Base-by-base conservation (phyloP, 192 early-diverging fungal species). In the Physocladia obscura region DNA sequence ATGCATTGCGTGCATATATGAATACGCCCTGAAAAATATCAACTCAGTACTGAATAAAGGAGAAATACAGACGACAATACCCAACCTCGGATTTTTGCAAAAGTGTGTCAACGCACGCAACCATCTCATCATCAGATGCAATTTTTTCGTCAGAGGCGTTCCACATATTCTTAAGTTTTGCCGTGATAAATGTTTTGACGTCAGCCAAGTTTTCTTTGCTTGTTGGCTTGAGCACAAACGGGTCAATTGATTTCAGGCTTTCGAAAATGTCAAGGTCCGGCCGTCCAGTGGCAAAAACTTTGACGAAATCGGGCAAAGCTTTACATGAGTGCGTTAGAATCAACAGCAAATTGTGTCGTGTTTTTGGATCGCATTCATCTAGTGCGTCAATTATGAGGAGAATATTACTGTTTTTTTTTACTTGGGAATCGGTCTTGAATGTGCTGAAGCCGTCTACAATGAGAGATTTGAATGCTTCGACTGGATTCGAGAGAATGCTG, bases 311-410 rank as follows among this genome's bases (percentile, higher is more conserved):
- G 2, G 71, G 71, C 31, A 73, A 36, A 17, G 19, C 17, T 3
- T 11, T 32, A 35, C 67, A 44, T 4, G 31, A 29, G 11, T 57
- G 8, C 4, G 52, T 58, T 27, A 69, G 49, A 47, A 69, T 44
- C 3, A 22, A 19, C 50, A 73, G 44, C 1, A 73, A 11, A 17
- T 37, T 17, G 8, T 57, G 6, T 22, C 71, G n/a, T 22, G 55
- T 26, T 8, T 30, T 27, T n/a, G 24, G 36, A 35, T 40, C 56
- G 35, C 31, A 63, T 32, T 73, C 71, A 54, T 73, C 71, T 15
- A 73, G 44, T 5, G 71, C 71, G 32, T 73, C 71, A 56, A 73
- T 58, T 17, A 73, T 52, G 22, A 73, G 8, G 22, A 73, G 39
- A 8, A 56, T 49, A 2, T 61, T 2, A 8, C 5, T 29, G 30